Evolutionary conservation across 2,329 filamentous ascomycete species (phyloP), one percentile per base, ranked within the genome.

Genomic region (Colletotrichum musae): DNA sequence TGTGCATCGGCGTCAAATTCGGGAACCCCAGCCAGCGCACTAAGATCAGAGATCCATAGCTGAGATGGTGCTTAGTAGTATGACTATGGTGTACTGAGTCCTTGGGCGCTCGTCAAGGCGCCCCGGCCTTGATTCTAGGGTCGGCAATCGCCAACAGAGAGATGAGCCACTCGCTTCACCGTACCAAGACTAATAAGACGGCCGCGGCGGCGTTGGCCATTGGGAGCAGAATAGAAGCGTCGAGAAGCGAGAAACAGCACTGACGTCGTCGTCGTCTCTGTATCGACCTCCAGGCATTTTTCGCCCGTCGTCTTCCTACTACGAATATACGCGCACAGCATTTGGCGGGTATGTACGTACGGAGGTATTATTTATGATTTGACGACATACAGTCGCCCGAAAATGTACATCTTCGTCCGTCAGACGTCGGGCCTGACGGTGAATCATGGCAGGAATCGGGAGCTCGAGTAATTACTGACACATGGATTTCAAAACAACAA

Each of bases 41-140:
- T 39, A 57, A 61, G 62, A 69, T 66, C 66, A 69, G 54, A 69
- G 50, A 69, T 69, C 62, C 62, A 61, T 69, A 26, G 21, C 45
- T 56, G 45, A 45, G 48, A 45, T 48, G 53, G 39, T 24, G 41
- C 59, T 32, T 45, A 28, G 39, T 36, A 32, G 48, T 48, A 41
- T 13, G 51, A 32, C 39, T 48, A 41, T 13, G 51, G 21, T 9
- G 41, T 21, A 32, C 48, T 26, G 51, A 60, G 47, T 47, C 58
- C 50, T 51, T 59, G 57, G 32, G 45, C 58, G 48, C 58, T 48
- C 43, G 16, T 50, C 39, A 47, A 58, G 52, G 52, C 16, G 60
- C 45, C 48, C 47, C 39, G 51, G 53, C 41, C 45, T 58, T 36
- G 28, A 28, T 65, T 43, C 60, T 68, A 68, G 61, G 61, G 26